Evolutionary conservation across 805 yeast species (phyloP).

Genomic region (Candida namnaoensis): DNA sequence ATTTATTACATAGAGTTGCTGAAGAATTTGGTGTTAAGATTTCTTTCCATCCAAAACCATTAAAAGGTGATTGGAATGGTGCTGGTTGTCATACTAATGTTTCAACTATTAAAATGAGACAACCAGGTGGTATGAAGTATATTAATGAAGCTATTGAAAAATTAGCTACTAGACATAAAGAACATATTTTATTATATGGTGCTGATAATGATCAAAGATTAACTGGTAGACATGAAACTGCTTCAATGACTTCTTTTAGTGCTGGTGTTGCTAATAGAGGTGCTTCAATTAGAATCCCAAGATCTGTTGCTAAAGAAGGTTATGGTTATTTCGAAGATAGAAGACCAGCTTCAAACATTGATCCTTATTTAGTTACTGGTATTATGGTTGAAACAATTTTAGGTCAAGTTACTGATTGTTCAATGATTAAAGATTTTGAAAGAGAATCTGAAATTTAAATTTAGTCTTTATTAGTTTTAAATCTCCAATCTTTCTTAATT

Average conservation of each 20-base stretch:
- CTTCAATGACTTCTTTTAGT: slow-evolving; percentile 82
- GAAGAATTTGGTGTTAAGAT: slow-evolving; percentile 99
- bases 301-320: slow-evolving; percentile 97
- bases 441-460: slow-evolving; percentile 45
- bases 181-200: slow-evolving; percentile 94
- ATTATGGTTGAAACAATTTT: slow-evolving; percentile 95
- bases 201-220: slow-evolving; percentile 91
- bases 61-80: slow-evolving; percentile 99
- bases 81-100: slow-evolving; percentile 99
- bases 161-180: slow-evolving; percentile 92
- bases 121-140: slow-evolving; percentile 90
- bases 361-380: slow-evolving; percentile 98
- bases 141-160: slow-evolving; percentile 90
- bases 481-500: no score
- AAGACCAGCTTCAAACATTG: slow-evolving; percentile 99
- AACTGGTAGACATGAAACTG: slow-evolving; percentile 98
- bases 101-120: slow-evolving; percentile 86
- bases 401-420: slow-evolving; percentile 91
- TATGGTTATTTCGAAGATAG: slow-evolving; percentile 99
- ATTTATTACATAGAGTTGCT: slow-evolving; percentile 86
- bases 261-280: slow-evolving; percentile 99
- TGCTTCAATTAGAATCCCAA: slow-evolving; percentile 97
- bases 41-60: slow-evolving; percentile 98
- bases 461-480: background rate
- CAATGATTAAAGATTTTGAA: slow-evolving; percentile 84